Evolutionary conservation across 1,284 basidiomycete species (phyloP), one percentile per base, ranked within the genome.

Genomic region (Xerocomus amazonicus): DNA sequence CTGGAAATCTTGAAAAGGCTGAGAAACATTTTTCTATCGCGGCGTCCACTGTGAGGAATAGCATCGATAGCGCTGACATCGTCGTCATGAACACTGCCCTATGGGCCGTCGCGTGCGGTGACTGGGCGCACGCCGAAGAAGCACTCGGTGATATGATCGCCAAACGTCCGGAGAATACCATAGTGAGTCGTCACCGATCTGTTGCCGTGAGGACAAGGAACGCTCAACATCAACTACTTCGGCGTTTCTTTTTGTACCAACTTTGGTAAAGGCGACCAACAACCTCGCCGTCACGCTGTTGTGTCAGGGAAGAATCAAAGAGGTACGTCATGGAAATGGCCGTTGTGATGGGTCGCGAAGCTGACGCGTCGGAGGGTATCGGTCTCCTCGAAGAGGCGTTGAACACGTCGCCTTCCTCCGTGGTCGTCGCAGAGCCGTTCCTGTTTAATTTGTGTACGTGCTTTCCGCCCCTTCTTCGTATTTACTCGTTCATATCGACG

Each of bases 381-480:
- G 74, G 79, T 38, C 72, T 82, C 2, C 70, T 91, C 29, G 88
- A 91, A 65, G 64, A 56, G 3, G 81, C 80, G 3, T 63, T 91
- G 26, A 72, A 70, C 44, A 62, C 74, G 4, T 84, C 85, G 2
- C 88, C 89, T 1, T 76, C 84, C 1, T 78, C 78, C 39, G 78
- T 85, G 13, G 81, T 85, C 9, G 76, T 83, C 17, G 83, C 86
- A 3, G 88, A 91, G 59, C 87, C 88, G 5, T 87, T 87, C 65
- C 61, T 91, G 39, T 91, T 90, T 68, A 91, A 91, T 56, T 72
- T 91, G 14, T 86, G 89, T 90, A 62, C 56, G 86, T 69, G 2
- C 40, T 34, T 19, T 31, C n/a, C 9, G 43, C 13, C 4, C 35
- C 29, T 32, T 35, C 4, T 40, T 49, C 35, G 10, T n/a, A 10